These are phyloP conservation scores for Acacia crassicarpa DNA, from an alignment of 306 rosid genomes.

Conservation along the genomic window DNA sequence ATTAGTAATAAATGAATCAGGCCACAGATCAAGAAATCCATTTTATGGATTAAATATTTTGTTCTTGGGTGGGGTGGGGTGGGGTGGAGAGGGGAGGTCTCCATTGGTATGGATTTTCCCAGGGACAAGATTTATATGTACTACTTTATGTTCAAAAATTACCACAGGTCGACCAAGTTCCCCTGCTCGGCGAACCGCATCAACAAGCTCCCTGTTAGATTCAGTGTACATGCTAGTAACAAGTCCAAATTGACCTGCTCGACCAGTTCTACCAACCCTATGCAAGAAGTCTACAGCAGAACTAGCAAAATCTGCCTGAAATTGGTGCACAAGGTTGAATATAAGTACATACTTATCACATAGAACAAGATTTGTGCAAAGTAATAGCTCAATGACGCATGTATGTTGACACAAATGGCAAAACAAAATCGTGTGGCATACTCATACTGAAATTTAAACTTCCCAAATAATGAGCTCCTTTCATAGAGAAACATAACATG, in stretches of 20 bases:
- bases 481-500: background rate
- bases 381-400: background rate
- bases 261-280: constrained; percentile 88
- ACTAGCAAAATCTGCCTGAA: constrained; percentile 92
- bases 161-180: constrained; percentile 81
- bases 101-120: no score
- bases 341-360: constrained; percentile 5
- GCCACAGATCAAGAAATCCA: constrained; percentile 4
- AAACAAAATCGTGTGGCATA: background rate
- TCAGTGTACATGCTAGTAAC: constrained; percentile 81
- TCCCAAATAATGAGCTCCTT: background rate
- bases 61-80: no score
- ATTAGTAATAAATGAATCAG: constrained; percentile 29
- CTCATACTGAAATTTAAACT: background rate
- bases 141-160: constrained; percentile 26
- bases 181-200: constrained; percentile 76
- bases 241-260: constrained; percentile 92
- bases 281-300: constrained; percentile 96
- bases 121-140: background rate
- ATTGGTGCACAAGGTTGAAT: constrained; percentile 37
- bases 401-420: background rate
- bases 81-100: no score
- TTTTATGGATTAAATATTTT: background rate
- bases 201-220: constrained; percentile 78
- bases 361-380: background rate